Evolutionary conservation across 257 asterid genomes (phyloP).

Genomic region (Nicotiana attenuata): DNA sequence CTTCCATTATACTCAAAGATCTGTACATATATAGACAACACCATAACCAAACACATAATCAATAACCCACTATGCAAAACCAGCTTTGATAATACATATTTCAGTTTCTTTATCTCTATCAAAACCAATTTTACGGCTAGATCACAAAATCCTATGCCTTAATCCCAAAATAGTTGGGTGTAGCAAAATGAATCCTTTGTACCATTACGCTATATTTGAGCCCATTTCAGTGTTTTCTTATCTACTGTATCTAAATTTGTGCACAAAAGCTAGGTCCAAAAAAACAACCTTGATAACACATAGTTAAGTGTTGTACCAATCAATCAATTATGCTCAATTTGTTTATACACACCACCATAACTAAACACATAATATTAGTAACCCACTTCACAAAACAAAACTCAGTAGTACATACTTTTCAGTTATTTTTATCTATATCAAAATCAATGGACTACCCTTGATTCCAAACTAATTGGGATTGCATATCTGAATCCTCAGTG

Average conservation of each 20-base stretch:
- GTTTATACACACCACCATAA: not conserved
- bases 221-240: not conserved
- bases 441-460: not conserved
- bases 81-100: not conserved
- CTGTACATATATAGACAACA: constrained; percentile 30
- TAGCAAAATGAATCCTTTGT: not conserved
- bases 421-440: not conserved
- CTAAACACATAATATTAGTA: not conserved
- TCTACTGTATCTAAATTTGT: not conserved
- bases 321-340: not conserved
- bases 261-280: not conserved
- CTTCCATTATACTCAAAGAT: constrained; percentile 97
- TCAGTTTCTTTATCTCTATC: not conserved
- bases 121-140: not conserved
- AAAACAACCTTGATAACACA: not conserved
- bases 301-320: not conserved
- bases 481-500: not conserved
- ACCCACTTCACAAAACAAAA: not conserved
- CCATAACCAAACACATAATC: not conserved
- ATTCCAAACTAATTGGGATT: not conserved
- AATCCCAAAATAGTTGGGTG: not conserved
- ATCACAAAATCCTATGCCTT: not conserved
- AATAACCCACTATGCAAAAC: not conserved
- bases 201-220: not conserved
- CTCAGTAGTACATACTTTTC: not conserved